Base-by-base conservation (phyloP, 306 rosid genomes). In the Pyrus communis region DNA sequence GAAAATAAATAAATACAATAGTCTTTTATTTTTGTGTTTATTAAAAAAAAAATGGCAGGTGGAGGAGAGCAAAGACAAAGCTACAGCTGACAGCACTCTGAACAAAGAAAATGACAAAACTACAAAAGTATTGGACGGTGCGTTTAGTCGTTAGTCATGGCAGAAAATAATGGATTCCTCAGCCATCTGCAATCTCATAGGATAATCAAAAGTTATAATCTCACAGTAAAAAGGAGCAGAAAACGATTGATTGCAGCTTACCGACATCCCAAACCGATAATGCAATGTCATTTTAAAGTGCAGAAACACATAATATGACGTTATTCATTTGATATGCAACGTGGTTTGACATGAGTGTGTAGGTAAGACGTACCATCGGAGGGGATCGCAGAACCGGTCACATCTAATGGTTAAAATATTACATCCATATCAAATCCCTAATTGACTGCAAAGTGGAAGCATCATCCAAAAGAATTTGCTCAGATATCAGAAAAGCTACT, bases 11-110 rank as follows among this genome's bases (percentile, higher is more conserved):
- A 49, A 49, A 49, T 49, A 49, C 0, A 2, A 40, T 9, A 40
- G 11, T 40, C 45, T 73, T 73, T 2, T 59, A 23, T 23, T 42
- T 60, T 30, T 1, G 17, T 7, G 46, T 49, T 75, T 31, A 21
- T 43, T 42, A 5, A 22, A 11, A 9, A 58, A 22, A 42, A 0
- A 35, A 19, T 45, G 61, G n/a, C 30, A 19, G 78, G 61, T 62
- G 35, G 70, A 62, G 55, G 70, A 62, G 78, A 4, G 49, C 78
- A 62, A 60, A 62, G 78, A 75, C 78, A 75, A 64, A 62, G 10
- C 70, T 1, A 75, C 33, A 62, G 46, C 31, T 28, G 78, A 62
- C 70, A 62, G 60, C 78, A 62, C 17, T 31, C 45, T 21, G 4
- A 19, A 18, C 42, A 27, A 61, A 5, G 38, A 61, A 18, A 61